Conservation (phyloP, 1,139 yeast genomes). For the Taiozyma sp. region DNA sequence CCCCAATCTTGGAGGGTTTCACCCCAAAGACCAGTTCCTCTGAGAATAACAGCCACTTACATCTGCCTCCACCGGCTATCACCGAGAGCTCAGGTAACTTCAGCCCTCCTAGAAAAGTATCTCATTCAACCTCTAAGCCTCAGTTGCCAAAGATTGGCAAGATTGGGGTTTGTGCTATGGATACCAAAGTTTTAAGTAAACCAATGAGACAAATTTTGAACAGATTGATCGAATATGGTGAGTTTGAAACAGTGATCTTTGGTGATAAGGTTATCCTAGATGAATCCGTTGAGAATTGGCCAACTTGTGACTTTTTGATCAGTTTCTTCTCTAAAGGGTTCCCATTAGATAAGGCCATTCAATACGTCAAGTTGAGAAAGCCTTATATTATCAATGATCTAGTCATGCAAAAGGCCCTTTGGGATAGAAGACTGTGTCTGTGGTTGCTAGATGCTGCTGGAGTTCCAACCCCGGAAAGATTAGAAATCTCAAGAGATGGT, state of each 20-base stretch:
- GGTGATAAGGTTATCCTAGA: slow-evolving; percentile 97
- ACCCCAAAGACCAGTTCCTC: slow-evolving; percentile 67
- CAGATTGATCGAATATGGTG: slow-evolving; percentile 85
- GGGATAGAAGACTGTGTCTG: slow-evolving; percentile 94
- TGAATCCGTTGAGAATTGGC: slow-evolving; percentile 95
- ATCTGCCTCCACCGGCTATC: slow-evolving; percentile 30
- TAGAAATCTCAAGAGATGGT: slow-evolving; percentile 92
- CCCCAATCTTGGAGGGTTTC: slow-evolving; percentile 69
- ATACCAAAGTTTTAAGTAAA: slow-evolving; percentile 89
- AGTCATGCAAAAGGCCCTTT: slow-evolving; percentile 82
- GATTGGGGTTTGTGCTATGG: slow-evolving; percentile 99
- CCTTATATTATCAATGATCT: slow-evolving; percentile 90
- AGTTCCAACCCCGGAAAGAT: slow-evolving; percentile 84
- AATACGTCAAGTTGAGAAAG: slow-evolving; percentile 81
- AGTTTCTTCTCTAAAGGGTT: slow-evolving; percentile 94
- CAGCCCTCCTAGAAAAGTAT: slow-evolving; percentile 26
- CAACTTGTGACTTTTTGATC: slow-evolving; percentile 92
- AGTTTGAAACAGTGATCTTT: slow-evolving; percentile 92
- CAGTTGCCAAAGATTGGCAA: slow-evolving; percentile 76
- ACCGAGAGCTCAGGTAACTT: slow-evolving; percentile 17
- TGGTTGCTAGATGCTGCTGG: slow-evolving; percentile 72
- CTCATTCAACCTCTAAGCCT: slow-evolving; percentile 30
- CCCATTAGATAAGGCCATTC: slow-evolving; percentile 92
- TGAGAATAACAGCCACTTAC: slow-evolving; percentile 37
- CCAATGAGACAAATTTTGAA: slow-evolving; percentile 92